Percentiles rank a stretch among this genome's conserved stretches.
phyloP scores from a whole-genome alignment of 2,329 filamentous ascomycete genomes.

The Sporothrix phasma region DNA sequence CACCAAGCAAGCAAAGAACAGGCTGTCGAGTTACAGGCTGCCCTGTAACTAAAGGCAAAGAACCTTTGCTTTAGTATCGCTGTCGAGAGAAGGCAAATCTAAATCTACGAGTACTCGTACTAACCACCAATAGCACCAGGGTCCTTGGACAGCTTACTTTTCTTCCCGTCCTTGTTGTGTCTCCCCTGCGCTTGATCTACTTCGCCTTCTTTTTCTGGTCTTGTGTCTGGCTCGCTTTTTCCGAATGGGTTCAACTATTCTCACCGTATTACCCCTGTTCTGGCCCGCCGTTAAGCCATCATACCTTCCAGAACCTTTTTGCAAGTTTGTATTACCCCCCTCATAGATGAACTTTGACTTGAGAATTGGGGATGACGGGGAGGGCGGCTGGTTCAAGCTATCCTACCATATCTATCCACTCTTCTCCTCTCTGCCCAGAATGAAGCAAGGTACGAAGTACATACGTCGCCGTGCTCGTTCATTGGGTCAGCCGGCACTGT shows the following conservation, averaged over 20 bases:
- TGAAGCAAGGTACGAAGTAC: too few species aligned
- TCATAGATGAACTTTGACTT: too few species aligned
- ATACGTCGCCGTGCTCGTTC: too few species aligned
- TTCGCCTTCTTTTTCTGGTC: neutral
- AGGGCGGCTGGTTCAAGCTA: too few species aligned
- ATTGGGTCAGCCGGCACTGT: slow-evolving; percentile 4
- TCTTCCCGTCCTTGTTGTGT: neutral
- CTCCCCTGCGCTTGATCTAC: neutral
- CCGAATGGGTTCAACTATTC: neutral
- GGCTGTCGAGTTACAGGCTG: neutral
- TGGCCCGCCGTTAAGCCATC: neutral
- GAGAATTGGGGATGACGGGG: too few species aligned
- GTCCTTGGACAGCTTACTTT: neutral
- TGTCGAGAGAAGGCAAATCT: neutral
- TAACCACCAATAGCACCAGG: neutral
- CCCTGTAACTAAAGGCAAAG: too few species aligned
- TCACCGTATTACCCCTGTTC: neutral
- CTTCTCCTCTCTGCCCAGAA: too few species aligned
- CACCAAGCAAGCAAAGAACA: neutral
- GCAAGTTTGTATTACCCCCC: too few species aligned
- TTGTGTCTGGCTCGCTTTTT: slow-evolving; percentile 6
- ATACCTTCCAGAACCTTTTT: slow-evolving; percentile 6
- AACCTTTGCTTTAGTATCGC: too few species aligned
- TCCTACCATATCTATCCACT: too few species aligned
- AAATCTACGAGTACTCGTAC: too few species aligned